Evolutionary conservation across 208 protist genomes (phyloP), one percentile per base, ranked within the genome.

Genomic region (Phytomonas sp.): DNA sequence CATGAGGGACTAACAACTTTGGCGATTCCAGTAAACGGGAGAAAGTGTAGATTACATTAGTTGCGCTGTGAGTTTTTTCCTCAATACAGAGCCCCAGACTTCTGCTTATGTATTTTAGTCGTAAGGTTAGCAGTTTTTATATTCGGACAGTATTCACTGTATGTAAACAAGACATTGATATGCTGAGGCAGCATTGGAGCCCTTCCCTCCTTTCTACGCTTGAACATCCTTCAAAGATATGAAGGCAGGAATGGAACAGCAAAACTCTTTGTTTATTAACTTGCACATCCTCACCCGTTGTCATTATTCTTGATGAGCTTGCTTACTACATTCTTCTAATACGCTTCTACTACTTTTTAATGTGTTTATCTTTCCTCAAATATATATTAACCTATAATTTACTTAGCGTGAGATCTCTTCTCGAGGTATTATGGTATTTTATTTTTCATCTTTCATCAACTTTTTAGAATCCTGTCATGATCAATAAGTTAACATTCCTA

Each of bases 221-320:
- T 56, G 23, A 56, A 5, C 5, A 56, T 56, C 20, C 13, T 17
- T 30, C 34, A 71, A 26, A 11, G 33, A 11, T 61, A 68, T n/a
- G 37, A 36, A 7, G 71, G 75, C 20, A 26, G 64, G 66, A 82
- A 29, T 85, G 66, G 66, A 28, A 30, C 15, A 20, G 56, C 1
- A 33, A 26, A 0, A 53, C 33, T n/a, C 28, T 31, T 29, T 30
- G 20, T 34, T 43, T 37, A 1, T 56, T 43, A 20, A 29, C 3
- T 53, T 26, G 23, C 26, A 66, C n/a, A 33, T 23, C 29, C 23
- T 62, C n/a, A 4, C 62, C 6, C 40, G 17, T 62, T 60, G 30
- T 62, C 61, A 68, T 43, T 36, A 33, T 56, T 26, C 23, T 6
- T 56, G 46, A 26, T 56, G 46, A 11, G 20, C 46, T 56, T 56